These are phyloP conservation scores for Penicillium canariense DNA, from an alignment of 495 filamentous ascomycete genomes.

Conservation along the genomic window DNA sequence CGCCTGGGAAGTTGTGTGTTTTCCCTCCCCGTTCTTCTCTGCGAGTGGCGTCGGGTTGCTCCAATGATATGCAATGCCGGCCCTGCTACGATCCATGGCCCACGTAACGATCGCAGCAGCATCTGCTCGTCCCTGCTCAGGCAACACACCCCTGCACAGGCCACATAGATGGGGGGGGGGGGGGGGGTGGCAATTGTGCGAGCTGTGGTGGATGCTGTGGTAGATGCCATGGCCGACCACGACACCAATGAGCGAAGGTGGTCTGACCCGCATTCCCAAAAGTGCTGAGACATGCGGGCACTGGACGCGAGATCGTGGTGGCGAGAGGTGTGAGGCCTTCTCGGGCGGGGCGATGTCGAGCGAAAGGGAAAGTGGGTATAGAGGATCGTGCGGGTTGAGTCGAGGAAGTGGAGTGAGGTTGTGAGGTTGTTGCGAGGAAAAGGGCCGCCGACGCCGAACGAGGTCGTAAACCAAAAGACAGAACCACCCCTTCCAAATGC, in stretches of 20 bases:
- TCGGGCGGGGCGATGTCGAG: neutral
- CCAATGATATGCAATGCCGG: constrained; percentile 16
- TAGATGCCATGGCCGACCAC: neutral
- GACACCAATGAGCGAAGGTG: neutral
- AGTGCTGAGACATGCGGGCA: neutral
- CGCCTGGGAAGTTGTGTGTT: constrained; percentile 17
- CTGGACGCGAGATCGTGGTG: neutral
- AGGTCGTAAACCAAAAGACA: constrained; percentile 32
- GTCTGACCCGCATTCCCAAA: neutral
- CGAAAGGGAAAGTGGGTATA: neutral
- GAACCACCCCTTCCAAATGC: constrained; percentile 30
- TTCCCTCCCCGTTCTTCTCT: constrained; percentile 19
- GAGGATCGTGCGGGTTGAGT: neutral
- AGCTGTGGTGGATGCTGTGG: neutral
- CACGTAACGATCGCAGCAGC: neutral
- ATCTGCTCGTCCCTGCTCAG: neutral
- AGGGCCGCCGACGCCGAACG: constrained; percentile 27
- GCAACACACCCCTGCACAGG: neutral
- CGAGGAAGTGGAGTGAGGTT: neutral
- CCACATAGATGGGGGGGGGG: neutral
- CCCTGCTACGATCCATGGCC: neutral
- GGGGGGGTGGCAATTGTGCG: neutral
- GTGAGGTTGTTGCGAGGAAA: neutral
- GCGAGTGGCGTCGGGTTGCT: constrained; percentile 19
- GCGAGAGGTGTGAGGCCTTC: neutral